A percentile compares a stretch with the other conserved stretches of the same genome.
These are phyloP conservation scores for Colletotrichum camelliae DNA, from an alignment of 2,329 filamentous ascomycete species.

Conservation along the genomic window DNA sequence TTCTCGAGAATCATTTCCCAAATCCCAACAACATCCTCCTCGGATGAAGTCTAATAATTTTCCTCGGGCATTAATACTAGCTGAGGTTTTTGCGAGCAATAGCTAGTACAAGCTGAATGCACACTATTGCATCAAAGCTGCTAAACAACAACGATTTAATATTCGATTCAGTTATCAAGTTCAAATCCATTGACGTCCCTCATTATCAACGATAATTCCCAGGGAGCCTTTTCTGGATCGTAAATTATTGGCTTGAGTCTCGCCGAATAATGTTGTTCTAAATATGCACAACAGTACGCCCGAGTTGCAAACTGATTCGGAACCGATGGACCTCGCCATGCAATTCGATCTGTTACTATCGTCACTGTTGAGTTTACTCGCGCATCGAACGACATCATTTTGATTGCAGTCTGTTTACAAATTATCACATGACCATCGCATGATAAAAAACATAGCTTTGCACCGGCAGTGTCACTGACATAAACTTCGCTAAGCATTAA, in stretches of 20 bases:
- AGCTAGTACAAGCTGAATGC: background rate
- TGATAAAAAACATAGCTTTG: background rate
- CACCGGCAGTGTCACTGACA: background rate
- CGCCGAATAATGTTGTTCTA: background rate
- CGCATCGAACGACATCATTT: background rate
- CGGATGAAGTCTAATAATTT: background rate
- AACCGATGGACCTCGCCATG: background rate
- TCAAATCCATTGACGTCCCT: background rate
- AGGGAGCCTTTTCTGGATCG: background rate
- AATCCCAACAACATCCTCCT: background rate
- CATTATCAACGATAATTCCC: background rate
- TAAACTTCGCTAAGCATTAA: background rate
- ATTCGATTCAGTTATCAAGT: background rate
- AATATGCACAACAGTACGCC: accelerated
- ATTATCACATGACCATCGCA: background rate
- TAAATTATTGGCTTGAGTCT: background rate
- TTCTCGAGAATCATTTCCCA: background rate
- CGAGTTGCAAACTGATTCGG: background rate
- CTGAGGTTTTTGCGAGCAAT: accelerated
- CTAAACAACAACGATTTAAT: background rate
- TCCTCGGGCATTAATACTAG: accelerated
- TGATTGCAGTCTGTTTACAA: background rate
- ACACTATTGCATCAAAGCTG: background rate
- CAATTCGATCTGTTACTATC: background rate
- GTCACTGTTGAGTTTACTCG: background rate